Evolutionary conservation across 2,329 filamentous ascomycete genomes (phyloP), one percentile per base, ranked within the genome.

Genomic region (Simplicillium sp.): DNA sequence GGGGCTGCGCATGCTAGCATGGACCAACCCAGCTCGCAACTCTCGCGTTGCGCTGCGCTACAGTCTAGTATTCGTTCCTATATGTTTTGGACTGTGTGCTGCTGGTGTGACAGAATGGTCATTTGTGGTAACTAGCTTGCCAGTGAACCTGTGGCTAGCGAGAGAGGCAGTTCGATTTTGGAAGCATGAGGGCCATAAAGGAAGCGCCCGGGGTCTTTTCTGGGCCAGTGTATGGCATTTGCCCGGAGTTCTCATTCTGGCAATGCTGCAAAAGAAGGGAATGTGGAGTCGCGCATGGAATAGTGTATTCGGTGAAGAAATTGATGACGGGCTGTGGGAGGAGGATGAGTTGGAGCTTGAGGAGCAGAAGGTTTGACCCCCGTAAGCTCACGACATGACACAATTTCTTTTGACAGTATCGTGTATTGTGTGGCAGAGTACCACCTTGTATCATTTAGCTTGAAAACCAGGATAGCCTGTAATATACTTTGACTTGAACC

Each of bases 141-240:
- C 85, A 3, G 78, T 94, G 46, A 98, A 98, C 58, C 68, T 72
- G 28, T 98, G 92, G 92, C 76, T 98, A 50, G 71, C 80, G 8
- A 75, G 78, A 40, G 82, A 94, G 60, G 87, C 90, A 0, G 77
- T 86, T 52, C 70, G 72, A 31, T 96, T 97, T 65, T 95, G 85
- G 82, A 76, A 73, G 47, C 67, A 77, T 20, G 77, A 87, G 53
- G 90, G 90, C 11, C 75, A 82, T 46, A 80, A 82, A 51, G 89
- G 89, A 2, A 87, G 77, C 14, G 89, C 92, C 2, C 75, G 87
- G 42, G 82, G 83, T 0, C 62, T 98, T 39, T 98, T 98, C 61
- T 98, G 92, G 92, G 89, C 92, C 2, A 95, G 87, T 59, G 87
- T 98, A 9, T 97, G 90, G 92, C 89, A 96, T 65, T 61, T 98